phyloP scores from a whole-genome alignment of 1,139 yeast genomes.

The Geotrichum fermentans region DNA sequence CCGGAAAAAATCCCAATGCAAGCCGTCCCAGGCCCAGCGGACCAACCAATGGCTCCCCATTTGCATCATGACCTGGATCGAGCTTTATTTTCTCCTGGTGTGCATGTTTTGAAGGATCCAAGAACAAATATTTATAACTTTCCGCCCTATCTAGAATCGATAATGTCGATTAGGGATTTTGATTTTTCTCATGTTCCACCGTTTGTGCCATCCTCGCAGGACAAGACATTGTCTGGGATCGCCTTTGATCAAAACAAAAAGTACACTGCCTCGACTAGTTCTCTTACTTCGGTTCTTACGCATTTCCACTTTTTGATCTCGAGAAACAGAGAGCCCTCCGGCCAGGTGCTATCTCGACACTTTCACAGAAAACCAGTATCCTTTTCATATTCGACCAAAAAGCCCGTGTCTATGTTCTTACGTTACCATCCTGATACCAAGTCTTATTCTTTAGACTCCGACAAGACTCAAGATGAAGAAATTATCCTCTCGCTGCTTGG shows the following conservation, averaged over 20 bases:
- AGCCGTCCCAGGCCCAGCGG: constrained; percentile 1
- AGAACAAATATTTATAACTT: constrained; percentile 71
- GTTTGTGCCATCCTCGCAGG: constrained; percentile 68
- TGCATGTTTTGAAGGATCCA: constrained; percentile 73
- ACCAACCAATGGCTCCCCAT: constrained; percentile 39
- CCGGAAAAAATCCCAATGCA: constrained; percentile 7
- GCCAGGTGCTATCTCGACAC: constrained; percentile 43
- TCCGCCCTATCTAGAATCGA: constrained; percentile 53
- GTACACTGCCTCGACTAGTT: constrained; percentile 79
- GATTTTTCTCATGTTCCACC: constrained; percentile 53
- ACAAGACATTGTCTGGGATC: constrained; percentile 46
- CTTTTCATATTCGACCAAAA: constrained; percentile 38
- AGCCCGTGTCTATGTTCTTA: constrained; percentile 45
- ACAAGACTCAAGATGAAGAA: constrained; percentile 63
- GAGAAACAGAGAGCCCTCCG: constrained; percentile 51
- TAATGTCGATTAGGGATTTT: constrained; percentile 65
- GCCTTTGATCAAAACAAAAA: constrained; percentile 43
- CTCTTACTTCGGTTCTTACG: constrained; percentile 70
- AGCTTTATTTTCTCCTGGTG: constrained; percentile 76
- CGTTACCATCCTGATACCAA: constrained; percentile 37
- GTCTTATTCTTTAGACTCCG: constrained; percentile 65
- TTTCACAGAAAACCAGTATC: constrained; percentile 35
- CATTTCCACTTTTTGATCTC: constrained; percentile 71
- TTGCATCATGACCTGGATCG: constrained; percentile 63
- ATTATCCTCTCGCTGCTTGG: constrained; percentile 75